phyloP scores from a whole-genome alignment of 768 basidiomycete species.

The Lactarius hengduanensis region DNA sequence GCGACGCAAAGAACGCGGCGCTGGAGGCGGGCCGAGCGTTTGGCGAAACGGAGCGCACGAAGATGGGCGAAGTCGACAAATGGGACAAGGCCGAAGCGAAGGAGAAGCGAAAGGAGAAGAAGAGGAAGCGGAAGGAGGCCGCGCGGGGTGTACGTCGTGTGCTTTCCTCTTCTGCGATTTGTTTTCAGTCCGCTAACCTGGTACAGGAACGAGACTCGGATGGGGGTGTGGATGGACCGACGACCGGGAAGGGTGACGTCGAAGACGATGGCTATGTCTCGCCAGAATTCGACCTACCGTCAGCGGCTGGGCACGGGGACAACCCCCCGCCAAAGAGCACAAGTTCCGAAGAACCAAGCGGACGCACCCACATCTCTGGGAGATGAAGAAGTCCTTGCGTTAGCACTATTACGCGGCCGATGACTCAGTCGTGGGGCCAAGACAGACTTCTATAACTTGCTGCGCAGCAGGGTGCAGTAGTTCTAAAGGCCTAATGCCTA shows the following conservation, averaged over 20 bases:
- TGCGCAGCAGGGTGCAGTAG: neutral
- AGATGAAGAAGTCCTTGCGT: conserved; percentile 64
- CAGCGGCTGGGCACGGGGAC: conserved; percentile 35
- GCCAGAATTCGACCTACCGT: conserved; percentile 61
- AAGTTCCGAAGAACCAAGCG: conserved; percentile 30
- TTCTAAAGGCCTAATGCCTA: neutral
- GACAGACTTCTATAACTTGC: neutral
- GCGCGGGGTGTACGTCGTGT: conserved; percentile 42
- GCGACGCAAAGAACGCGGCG: conserved; percentile 58
- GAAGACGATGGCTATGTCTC: conserved; percentile 66
- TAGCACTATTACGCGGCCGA: conserved; percentile 50
- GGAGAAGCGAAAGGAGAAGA: conserved; percentile 89
- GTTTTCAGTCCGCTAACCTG: neutral
- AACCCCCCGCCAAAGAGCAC: conserved; percentile 36
- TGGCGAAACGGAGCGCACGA: conserved; percentile 68
- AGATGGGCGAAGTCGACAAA: conserved; percentile 68
- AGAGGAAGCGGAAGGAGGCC: conserved; percentile 83
- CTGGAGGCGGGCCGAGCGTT: conserved; percentile 67
- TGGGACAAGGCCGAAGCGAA: conserved; percentile 79
- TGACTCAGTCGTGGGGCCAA: conserved; percentile 21
- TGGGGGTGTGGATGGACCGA: conserved; percentile 34
- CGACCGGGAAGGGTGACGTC: conserved; percentile 41
- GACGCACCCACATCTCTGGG: conserved; percentile 36
- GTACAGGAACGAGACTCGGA: conserved; percentile 26
- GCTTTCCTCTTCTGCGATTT: neutral